phyloP scores from a whole-genome alignment of 1,284 basidiomycete genomes.

The Lentinula novae-zelandiae region DNA sequence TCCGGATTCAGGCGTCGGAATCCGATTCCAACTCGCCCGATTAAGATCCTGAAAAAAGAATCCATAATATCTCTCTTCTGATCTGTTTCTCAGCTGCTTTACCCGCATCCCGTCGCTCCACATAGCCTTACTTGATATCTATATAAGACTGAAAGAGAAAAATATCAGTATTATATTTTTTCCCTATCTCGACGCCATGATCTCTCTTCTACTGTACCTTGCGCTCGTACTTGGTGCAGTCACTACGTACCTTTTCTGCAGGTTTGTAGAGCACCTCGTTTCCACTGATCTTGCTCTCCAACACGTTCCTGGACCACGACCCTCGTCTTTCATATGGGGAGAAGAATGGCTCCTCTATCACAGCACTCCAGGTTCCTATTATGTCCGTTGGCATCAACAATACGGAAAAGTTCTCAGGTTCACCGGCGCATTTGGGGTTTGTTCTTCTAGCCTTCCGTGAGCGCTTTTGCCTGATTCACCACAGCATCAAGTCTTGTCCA shows the following conservation, averaged over 20 bases:
- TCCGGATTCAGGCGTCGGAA: not conserved
- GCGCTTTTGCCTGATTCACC: constrained; percentile 2
- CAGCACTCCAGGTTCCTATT: constrained; percentile 41
- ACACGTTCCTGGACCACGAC: constrained; percentile 43
- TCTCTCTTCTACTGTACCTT: not conserved
- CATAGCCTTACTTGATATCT: not conserved
- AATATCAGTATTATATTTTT: not conserved
- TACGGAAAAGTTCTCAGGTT: constrained; percentile 53
- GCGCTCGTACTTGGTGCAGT: not conserved
- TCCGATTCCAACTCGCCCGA: not conserved
- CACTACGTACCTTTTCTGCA: constrained; percentile 20
- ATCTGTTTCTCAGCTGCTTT: not conserved
- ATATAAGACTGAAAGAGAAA: not conserved
- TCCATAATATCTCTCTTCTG: not conserved
- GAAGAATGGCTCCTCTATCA: constrained; percentile 53
- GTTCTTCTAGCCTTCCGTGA: constrained; percentile 16
- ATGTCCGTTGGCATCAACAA: constrained; percentile 45
- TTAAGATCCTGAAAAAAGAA: not conserved
- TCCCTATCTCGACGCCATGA: not conserved
- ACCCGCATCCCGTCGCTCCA: not conserved
- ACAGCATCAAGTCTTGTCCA: constrained; percentile 52
- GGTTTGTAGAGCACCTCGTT: constrained; percentile 26
- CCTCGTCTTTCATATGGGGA: constrained; percentile 51
- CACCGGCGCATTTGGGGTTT: constrained; percentile 51
- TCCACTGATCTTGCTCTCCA: constrained; percentile 29